phyloP scores from a whole-genome alignment of 306 rosid genomes.

The Abrus pulchellus region DNA sequence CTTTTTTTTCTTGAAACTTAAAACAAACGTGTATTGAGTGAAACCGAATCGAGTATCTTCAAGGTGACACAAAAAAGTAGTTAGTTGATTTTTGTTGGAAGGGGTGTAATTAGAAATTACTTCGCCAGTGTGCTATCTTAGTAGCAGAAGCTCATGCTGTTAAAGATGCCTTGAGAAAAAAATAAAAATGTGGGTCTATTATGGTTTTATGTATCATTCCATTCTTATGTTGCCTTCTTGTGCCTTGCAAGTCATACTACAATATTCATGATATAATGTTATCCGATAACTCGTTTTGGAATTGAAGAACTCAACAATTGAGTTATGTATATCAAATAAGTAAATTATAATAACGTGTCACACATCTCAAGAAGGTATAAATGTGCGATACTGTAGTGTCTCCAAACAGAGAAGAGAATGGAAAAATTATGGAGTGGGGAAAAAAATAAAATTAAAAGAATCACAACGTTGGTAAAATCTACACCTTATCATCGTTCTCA shows the following conservation, averaged over 20 bases:
- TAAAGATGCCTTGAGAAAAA: not conserved
- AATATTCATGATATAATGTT: not conserved
- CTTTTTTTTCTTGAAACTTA: not conserved
- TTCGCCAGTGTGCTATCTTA: not conserved
- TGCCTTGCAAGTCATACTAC: no score
- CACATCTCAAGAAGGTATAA: not conserved
- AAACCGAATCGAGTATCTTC: not conserved
- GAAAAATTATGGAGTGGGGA: not conserved
- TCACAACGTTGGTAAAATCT: constrained; percentile 35
- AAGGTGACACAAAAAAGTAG: not conserved
- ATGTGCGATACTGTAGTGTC: constrained; percentile 6
- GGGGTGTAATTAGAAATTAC: not conserved
- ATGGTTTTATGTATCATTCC: no score
- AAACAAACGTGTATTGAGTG: not conserved
- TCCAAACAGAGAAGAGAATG: not conserved
- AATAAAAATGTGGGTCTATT: no score
- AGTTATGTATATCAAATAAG: constrained; percentile 4
- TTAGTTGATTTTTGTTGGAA: not conserved
- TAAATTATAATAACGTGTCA: not conserved
- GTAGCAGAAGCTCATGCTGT: not conserved
- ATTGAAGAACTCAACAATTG: not conserved
- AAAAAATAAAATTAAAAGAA: not conserved
- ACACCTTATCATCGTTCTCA: constrained; percentile 58
- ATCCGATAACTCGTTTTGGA: not conserved
- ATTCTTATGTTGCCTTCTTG: not conserved